Evolutionary conservation across 108 stramenopile species (phyloP).

Genomic region (Nannochloropsis gaditana): DNA sequence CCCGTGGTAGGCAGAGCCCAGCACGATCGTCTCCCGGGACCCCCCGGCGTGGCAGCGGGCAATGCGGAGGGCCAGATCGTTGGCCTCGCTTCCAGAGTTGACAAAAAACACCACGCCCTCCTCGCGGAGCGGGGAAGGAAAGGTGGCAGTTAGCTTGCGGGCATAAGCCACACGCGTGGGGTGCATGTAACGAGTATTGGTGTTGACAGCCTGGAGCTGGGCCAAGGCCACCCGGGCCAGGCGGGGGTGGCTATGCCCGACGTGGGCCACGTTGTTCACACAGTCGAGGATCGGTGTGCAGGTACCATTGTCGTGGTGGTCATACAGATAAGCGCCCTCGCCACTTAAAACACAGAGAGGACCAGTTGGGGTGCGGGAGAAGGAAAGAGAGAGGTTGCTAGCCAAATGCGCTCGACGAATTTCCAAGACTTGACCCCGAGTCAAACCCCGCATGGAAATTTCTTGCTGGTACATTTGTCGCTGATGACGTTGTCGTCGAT

Average conservation of each 20-base stretch:
- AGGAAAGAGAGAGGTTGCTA: constrained; percentile 20
- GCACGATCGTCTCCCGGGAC: constrained; percentile 43
- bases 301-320: constrained; percentile 33
- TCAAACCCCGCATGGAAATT: background rate
- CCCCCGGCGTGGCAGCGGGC: constrained; percentile 59
- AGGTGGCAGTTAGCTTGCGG: constrained; percentile 53
- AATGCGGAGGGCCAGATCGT: constrained; percentile 89
- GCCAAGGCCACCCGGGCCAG: constrained; percentile 63
- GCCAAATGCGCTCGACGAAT: background rate
- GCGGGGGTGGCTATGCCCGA: constrained; percentile 68
- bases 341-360: constrained; percentile 22
- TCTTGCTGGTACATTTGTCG: background rate
- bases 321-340: background rate
- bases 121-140: constrained; percentile 34
- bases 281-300: constrained; percentile 68
- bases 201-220: constrained; percentile 68
- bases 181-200: constrained; percentile 88
- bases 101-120: constrained; percentile 74
- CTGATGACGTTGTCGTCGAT: background rate
- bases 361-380: background rate
- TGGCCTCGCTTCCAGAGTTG: constrained; percentile 90
- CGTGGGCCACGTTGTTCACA: constrained; percentile 81
- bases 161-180: constrained; percentile 66
- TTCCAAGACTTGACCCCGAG: background rate
- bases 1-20: constrained; percentile 88